These are phyloP conservation scores for Nakazawaea populi DNA, from an alignment of 805 yeast genomes.

Conservation along the genomic window DNA sequence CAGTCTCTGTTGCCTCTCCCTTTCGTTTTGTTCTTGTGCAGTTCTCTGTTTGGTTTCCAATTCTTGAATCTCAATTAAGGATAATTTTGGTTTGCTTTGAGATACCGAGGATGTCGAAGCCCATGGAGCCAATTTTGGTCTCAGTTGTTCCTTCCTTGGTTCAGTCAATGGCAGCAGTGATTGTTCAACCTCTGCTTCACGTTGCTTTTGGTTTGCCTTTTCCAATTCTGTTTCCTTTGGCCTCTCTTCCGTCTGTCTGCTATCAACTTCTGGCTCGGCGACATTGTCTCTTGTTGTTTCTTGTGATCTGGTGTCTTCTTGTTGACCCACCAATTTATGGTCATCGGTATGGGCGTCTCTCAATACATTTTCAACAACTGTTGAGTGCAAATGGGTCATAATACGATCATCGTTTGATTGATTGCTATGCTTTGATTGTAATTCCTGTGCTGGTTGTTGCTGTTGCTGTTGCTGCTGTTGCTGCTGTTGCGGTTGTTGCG, in stretches of 20 bases:
- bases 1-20: slow-evolving; percentile 22
- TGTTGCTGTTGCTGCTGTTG: neutral
- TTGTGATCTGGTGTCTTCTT: slow-evolving; percentile 35
- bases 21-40: slow-evolving; percentile 32
- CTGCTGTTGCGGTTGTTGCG: neutral
- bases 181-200: neutral
- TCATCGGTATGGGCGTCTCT: slow-evolving; percentile 18
- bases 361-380: slow-evolving; percentile 35
- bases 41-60: slow-evolving; percentile 38
- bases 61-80: slow-evolving; percentile 47
- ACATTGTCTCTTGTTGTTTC: slow-evolving; percentile 22
- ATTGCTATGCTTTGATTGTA: slow-evolving; percentile 2
- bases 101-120: slow-evolving; percentile 27
- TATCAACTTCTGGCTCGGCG: neutral
- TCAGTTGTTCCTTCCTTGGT: slow-evolving; percentile 5
- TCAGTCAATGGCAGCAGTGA: neutral
- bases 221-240: neutral
- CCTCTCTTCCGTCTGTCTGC: neutral
- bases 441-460: neutral
- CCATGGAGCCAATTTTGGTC: slow-evolving; percentile 46
- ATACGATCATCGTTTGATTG: slow-evolving; percentile 15
- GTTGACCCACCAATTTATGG: neutral
- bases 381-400: slow-evolving; percentile 31
- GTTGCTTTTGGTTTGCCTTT: neutral
- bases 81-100: slow-evolving; percentile 30